phyloP scores from a whole-genome alignment of 1,284 basidiomycete species.

The Microbotryum saponariae region DNA sequence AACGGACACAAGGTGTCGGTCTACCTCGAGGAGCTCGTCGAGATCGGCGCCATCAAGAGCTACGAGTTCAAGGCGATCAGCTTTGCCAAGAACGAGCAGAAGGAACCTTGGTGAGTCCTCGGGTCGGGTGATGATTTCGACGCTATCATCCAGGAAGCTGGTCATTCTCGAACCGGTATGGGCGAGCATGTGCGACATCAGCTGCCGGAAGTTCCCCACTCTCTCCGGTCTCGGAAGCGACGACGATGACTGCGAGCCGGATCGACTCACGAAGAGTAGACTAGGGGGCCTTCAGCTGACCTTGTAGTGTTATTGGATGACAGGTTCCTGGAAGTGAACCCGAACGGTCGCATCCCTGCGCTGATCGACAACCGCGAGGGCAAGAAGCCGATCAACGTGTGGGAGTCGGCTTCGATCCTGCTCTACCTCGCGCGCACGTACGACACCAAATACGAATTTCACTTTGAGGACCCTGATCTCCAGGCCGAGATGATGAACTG shows the following conservation, averaged over 20 bases:
- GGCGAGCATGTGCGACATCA: too few species aligned
- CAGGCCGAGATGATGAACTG: conserved; percentile 16
- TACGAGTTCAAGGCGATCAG: conserved; percentile 13
- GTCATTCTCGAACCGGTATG: background rate
- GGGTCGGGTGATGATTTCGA: background rate
- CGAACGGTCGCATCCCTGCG: conserved; percentile 29
- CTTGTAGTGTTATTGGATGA: background rate
- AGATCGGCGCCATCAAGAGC: conserved; percentile 6
- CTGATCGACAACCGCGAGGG: conserved; percentile 17
- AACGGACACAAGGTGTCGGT: conserved; percentile 20
- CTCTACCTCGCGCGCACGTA: conserved; percentile 17
- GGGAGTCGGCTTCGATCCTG: conserved; percentile 18
- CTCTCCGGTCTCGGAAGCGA: too few species aligned
- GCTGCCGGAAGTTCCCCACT: too few species aligned
- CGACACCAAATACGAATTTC: conserved; percentile 9
- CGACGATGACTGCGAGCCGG: background rate
- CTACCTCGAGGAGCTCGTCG: conserved; percentile 10
- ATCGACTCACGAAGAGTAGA: background rate
- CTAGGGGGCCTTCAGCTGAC: background rate
- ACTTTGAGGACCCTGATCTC: conserved; percentile 21
- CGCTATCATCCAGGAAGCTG: background rate
- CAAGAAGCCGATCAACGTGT: conserved; percentile 13
- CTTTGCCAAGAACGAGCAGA: conserved; percentile 16
- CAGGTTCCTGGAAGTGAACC: conserved; percentile 16
- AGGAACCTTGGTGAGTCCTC: conserved; percentile 7